Evolutionary conservation across 805 yeast species (phyloP), one percentile per base, ranked within the genome.

Genomic region (Candida silvatica): DNA sequence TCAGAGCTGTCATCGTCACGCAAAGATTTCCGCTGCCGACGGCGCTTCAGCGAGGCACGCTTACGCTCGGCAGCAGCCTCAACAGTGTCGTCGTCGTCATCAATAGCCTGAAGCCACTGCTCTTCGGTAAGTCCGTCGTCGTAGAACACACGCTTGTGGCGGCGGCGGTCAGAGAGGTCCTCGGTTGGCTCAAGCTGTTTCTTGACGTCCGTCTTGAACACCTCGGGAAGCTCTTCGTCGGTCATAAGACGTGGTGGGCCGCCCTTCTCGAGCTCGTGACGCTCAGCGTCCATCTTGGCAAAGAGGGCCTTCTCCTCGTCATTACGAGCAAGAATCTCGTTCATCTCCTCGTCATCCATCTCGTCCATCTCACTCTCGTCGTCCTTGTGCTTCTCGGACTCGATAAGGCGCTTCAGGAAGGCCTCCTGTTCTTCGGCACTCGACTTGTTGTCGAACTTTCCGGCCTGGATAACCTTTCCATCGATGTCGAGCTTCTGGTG

Each of bases 401-500:
- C 92, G 35, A 83, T 59, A 36, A 83, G 62, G 39, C 77, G 69
- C 57, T 81, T 75, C 55, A 83, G 67, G 37, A 77, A 75, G 12
- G 80, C 88, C 57, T 83, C 94, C 56, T 83, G 92, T 54, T 83
- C 94, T 58, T 82, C 92, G 2, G 88, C 75, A 8, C 90, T 82
- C 3, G 90, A 80, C 54, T 83, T 83, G 51, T 83, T 81, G 60
- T 83, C 90, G 51, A 83, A 83, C 53, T 82, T 82, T 74, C 94
- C 94, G 6, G 94, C 94, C 54, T 83, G 94, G 57, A 83, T 83
- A 47, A 83, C 94, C 55, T 83, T 83, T 37, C 92, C 94, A 55
- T 83, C 94, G 44, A 83, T 83, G 51, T 83, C 92, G 49, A 83
- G 65, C 54, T 83, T 83, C 48, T 80, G 85, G 56, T 76, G 82